These are phyloP conservation scores for Cucurbita moschata DNA, from an alignment of 306 rosid genomes.

Conservation along the genomic window DNA sequence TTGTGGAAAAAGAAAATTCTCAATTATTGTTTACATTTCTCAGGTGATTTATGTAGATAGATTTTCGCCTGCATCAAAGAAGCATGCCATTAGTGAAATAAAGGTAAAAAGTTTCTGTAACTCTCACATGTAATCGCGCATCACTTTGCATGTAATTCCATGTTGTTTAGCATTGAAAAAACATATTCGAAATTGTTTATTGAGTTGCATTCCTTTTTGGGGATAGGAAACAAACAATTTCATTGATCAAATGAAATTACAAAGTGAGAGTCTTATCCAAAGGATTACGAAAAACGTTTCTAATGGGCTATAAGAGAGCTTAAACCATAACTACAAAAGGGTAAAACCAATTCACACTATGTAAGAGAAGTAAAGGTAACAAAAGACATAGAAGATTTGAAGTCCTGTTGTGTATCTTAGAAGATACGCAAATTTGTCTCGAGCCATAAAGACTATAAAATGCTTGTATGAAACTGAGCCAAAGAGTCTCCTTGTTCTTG, in stretches of 20 bases:
- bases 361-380: neutral
- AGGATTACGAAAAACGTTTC: no score
- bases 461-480: neutral
- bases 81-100: slow-evolving; percentile 64
- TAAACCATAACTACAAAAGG: no score
- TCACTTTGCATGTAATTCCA: neutral
- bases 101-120: slow-evolving; percentile 69
- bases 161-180: neutral
- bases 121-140: neutral
- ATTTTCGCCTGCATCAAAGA: slow-evolving; percentile 68
- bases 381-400: no score
- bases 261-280: no score
- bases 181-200: neutral
- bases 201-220: neutral
- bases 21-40: slow-evolving; percentile 10
- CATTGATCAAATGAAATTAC: no score
- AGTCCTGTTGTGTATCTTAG: neutral
- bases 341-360: neutral
- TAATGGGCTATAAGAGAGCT: no score
- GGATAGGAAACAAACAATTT: no score
- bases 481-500: neutral
- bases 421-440: neutral
- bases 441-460: neutral
- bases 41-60: slow-evolving; percentile 91
- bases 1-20: neutral